Evolutionary conservation across 1,284 basidiomycete species (phyloP), one percentile per base, ranked within the genome.

Genomic region (Fistulinella cinereoalba): DNA sequence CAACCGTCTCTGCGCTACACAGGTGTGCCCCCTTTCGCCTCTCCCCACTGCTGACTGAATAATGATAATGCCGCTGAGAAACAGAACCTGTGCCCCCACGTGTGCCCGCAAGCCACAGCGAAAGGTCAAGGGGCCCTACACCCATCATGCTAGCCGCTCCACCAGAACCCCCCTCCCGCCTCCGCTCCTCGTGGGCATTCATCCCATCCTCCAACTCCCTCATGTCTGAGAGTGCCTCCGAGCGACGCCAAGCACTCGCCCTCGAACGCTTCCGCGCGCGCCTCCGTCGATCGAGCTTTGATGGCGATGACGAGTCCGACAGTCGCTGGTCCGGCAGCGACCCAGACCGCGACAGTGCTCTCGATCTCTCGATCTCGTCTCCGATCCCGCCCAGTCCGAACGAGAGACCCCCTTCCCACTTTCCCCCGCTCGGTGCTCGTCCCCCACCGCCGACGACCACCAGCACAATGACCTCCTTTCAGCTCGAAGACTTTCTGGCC

Each of bases 191-290:
- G 18, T 60, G 62, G 58, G 27, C 64, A 12, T 66, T 65, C 24
- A 52, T 63, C 33, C 51, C 65, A 19, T 55, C 68, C 8, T 71
- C 71, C 12, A 75, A 71, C 38, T 74, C 73, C 4, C 65, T 74
- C 43, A 68, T 74, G 36, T 64, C 70, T 7, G 72, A 74, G 48
- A 74, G 66, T 49, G 69, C 72, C 1, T 64, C 67, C 8, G 73
- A 75, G 45, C 57, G 66, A 39, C 61, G 71, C 24, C 64, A 67
- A 9, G 56, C 61, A 7, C 53, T 51, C 12, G 69, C 68, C 21
- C 55, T 64, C 9, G 60, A 65, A n/a, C 67, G 63, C 0, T 56
- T 66, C 39, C 59, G 53, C 18, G 43, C 56, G 12, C 54, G 49
- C 1, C 22, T 43, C 9, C 48, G 47, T 25, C 57, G 47, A 48